Evolutionary conservation across 768 basidiomycete species (phyloP), one percentile per base, ranked within the genome.

Genomic region (Tremella fuciformis): DNA sequence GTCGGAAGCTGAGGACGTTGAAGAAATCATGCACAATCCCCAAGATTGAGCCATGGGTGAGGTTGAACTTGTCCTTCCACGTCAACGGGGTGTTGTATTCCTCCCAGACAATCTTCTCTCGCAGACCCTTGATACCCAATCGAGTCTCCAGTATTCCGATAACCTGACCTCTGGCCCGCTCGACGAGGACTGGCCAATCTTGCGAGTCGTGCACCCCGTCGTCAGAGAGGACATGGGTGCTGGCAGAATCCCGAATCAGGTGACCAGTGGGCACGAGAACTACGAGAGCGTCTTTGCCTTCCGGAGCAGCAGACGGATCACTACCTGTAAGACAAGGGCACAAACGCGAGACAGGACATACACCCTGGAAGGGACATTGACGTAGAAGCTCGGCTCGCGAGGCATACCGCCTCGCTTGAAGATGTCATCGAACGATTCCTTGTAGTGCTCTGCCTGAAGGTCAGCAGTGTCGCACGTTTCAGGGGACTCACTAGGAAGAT

Each of bases 1-100:
- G 68, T 58, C 73, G 67, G 65, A 71, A 78, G 18, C 75, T 67
- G 51, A 80, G 71, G 41, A 75, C 76, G 64, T 78, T 77, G 60
- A 76, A 73, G 69, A 76, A 78, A 62, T 78, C 74, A 61, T 79
- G 78, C 0, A 74, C 70, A 50, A 80, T 69, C 11, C 79, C 78
- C 42, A 80, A 70, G 47, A 80, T 80, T n/a, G 74, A 74, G 1
- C 79, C 79, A 42, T 78, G 76, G 49, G 78, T 76, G 40, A 80
- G 66, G 64, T 80, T 80, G 69, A 79, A 78, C 63, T 78, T 78
- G 42, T 78, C 73, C 51, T 74, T 72, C 79, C 79, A 80, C 4
- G 77, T 79, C 51, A 73, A 55, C 11, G 79, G 79, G 29, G 78
- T 78, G 58, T 79, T 78, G 56, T 79, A 62, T 21, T 66, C 67